Conservation (phyloP, 2,329 filamentous ascomycete genomes). For the Pseudogymnoascus sp. region DNA sequence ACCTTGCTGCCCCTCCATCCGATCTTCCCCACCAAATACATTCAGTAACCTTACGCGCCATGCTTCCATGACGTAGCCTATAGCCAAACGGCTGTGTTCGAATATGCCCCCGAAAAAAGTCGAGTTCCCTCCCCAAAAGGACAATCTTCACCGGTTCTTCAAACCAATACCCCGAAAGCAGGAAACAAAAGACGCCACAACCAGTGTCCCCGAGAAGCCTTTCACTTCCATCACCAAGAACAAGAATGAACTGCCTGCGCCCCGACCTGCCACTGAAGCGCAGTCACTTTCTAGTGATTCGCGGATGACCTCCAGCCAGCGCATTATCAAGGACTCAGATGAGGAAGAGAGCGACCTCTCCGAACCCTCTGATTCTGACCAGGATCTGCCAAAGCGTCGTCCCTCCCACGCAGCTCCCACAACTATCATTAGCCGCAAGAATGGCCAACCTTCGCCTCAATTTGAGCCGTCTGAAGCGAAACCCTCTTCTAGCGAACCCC, state of each 20-base stretch:
- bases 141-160: constrained; percentile 32
- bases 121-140: neutral
- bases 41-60: neutral
- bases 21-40: neutral
- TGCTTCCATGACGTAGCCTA: constrained; percentile 1
- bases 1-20: constrained; percentile 4
- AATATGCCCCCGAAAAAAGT: constrained; percentile 3
- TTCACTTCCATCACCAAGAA: neutral
- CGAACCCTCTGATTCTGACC: neutral
- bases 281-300: neutral
- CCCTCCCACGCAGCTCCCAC: neutral
- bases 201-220: neutral
- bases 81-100: neutral
- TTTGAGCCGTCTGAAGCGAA: neutral
- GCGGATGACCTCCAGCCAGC: neutral
- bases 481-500: neutral
- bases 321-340: constrained; percentile 8
- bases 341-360: constrained; percentile 4
- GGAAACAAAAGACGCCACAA: neutral
- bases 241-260: neutral
- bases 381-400: neutral
- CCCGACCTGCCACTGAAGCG: neutral
- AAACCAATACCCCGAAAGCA: constrained; percentile 66
- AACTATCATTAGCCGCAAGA: neutral
- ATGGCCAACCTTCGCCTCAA: neutral